Base-by-base conservation (phyloP, 768 basidiomycete species). In the Cyclocybe cylindracea region DNA sequence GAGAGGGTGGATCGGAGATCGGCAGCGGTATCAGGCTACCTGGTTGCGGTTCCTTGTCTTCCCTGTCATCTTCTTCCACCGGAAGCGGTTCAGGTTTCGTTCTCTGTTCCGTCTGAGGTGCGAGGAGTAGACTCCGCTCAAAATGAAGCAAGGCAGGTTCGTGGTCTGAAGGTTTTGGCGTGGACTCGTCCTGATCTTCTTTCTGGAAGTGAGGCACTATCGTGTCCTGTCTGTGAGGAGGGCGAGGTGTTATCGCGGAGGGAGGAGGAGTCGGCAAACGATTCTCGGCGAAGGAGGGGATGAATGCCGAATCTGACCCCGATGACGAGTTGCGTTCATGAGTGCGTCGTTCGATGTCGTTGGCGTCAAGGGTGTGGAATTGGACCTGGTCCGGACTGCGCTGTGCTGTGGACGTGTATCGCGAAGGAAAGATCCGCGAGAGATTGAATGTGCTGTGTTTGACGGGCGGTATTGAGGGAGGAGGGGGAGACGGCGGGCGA, bases 361-460 rank as follows among this genome's bases (percentile, higher is more conserved):
- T 53, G 32, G 58, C 42, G 16, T 60, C 49, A 33, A 68, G 44
- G 36, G 57, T 53, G n/a, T 56, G 48, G 39, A 62, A 61, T 14
- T 64, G 62, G 64, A 35, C 52, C 60, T 13, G 55, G 54, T 7
- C 51, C 44, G 3, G 57, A 31, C 14, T 51, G 39, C 9, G 53
- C 43, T 31, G 34, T 18, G 41, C 53, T 18, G 32, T 53, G 9
- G 64, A 61, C 3, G 63, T 69, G 55, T 77, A 71, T 11, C 75
- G 64, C 33, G 71, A 77, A 34, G 75, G 74, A 51, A 78, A 76
- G 47, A 76, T 71, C 47, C 58, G 70, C 42, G 61, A 69, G 42
- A 56, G 19, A 58, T 62, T 42, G 60, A 19, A 46, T 39, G 39
- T 50, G 52, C 31, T 51, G 19, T 39, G 54, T 50, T 37, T 46